A percentile compares a stretch with the other conserved stretches of the same genome.
Evolutionary conservation across 371 early-diverging fungal genomes (phyloP).

Genomic region (Basidiobolus meristosporus): DNA sequence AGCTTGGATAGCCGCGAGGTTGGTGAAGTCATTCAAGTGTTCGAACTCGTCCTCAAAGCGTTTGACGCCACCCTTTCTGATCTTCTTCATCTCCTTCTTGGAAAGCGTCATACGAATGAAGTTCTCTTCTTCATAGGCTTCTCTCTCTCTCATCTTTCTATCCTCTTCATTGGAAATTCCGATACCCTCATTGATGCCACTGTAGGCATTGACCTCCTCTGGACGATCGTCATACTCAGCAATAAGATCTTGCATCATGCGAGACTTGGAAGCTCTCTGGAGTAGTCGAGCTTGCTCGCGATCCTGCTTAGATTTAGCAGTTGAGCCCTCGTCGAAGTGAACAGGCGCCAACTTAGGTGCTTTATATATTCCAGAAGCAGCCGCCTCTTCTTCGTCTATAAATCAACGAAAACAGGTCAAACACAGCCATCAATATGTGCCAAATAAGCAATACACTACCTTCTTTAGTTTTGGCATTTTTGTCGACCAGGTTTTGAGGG

Average conservation of each 20-base stretch:
- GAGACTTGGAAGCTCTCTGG: slow-evolving; percentile 61
- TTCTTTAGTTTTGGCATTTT: slow-evolving; percentile 19
- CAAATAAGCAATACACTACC: no score
- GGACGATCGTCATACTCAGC: slow-evolving; percentile 74
- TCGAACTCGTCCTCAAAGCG: slow-evolving; percentile 75
- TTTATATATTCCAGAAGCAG: slow-evolving; percentile 33
- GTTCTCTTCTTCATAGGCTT: slow-evolving; percentile 77
- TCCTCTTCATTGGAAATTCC: slow-evolving; percentile 31
- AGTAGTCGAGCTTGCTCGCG: slow-evolving; percentile 37
- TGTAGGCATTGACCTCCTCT: slow-evolving; percentile 57
- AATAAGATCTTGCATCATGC: slow-evolving; percentile 71
- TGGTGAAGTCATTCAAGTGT: slow-evolving; percentile 54
- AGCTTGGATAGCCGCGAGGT: slow-evolving; percentile 29
- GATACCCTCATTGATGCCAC: slow-evolving; percentile 33
- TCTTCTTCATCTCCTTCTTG: slow-evolving; percentile 50
- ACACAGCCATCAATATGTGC: no score
- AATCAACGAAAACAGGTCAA: background rate
- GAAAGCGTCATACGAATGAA: slow-evolving; percentile 61
- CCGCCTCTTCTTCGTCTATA: slow-evolving; percentile 4
- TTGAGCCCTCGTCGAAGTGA: slow-evolving; percentile 53
- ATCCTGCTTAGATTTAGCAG: slow-evolving; percentile 25
- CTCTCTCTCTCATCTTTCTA: slow-evolving; percentile 34
- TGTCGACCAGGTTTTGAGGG: slow-evolving; percentile 38
- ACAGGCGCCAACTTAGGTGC: slow-evolving; percentile 81
- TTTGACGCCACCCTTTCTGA: slow-evolving; percentile 30